Base-by-base conservation (phyloP, 2,329 filamentous ascomycete species). In the Fusarium veterinarium region DNA sequence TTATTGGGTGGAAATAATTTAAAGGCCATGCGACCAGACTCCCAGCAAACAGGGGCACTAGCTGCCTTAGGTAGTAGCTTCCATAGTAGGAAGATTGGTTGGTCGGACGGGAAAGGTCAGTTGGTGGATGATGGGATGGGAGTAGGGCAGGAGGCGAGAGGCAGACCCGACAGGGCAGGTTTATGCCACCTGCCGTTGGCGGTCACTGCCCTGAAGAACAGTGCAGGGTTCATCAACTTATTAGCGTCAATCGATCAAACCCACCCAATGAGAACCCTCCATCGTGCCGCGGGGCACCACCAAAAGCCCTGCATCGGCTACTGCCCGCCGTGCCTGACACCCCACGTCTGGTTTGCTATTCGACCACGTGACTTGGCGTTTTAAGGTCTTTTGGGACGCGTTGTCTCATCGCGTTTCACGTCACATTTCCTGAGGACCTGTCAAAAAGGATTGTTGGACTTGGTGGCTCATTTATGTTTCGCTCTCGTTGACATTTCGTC, bases 311-410 rank as follows among this genome's bases (percentile, higher is more conserved):
- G 74, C 71, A 80, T 77, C 76, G 75, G 74, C 75, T 79, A 78
- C 79, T 80, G 78, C 76, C 51, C 51, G 51, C n/a, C 53, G 40
- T 57, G 40, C 53, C 53, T 57, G 53, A 25, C 53, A 35, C 53
- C 80, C 80, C 79, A 77, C 80, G 76, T 78, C 78, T 77, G 75
- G 77, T 75, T 78, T 76, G 79, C 70, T 71, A 64, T 70, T 48
- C 17, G 23, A 23, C 62, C 62, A 65, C 62, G 62, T 65, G 62
- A 67, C 35, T 63, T 69, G 56, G 58, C 46, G 61, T 57, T 56
- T 56, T n/a, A 30, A 52, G 46, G 25, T 38, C 38, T 35, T 46
- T 46, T 23, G 30, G 28, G 31, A 65, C 72, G 67, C 67, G 68
- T 56, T 67, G 17, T 31, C 30, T 35, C 30, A 60, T 68, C 71